Evolutionary conservation across 2,329 filamentous ascomycete species (phyloP), one percentile per base, ranked within the genome.

Genomic region (Calonectria hawksworthii): DNA sequence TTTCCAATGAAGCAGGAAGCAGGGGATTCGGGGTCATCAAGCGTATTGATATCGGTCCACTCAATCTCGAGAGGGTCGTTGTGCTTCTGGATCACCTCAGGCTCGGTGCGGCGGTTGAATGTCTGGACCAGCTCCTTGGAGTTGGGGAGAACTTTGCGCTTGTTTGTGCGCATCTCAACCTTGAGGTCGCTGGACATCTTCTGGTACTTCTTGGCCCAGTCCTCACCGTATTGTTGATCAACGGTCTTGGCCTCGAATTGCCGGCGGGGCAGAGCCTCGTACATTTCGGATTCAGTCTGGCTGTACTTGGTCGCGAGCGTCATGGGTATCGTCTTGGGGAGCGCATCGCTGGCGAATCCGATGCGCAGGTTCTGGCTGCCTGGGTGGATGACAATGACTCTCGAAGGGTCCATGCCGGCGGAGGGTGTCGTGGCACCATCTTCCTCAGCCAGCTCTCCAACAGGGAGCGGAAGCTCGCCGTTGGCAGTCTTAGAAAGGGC

Each of bases 321-420:
- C 94, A 98, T 98, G 7, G 97, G 96, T 51, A 99, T 92, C 1
- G 96, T 98, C 86, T 97, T 98, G 9, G 97, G 97, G 7, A 99
- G 88, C 8, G 96, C 96, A 86, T 99, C 97, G 81, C 95, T 98
- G n/a, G 96, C 96, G 74, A 99, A 92, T 0, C 97, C 97, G 80
- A 99, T 96, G 63, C 97, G 93, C 76, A 99, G 87, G 78, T 99
- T 99, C 85, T 99, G 96, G 83, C 96, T 99, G 36, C 97, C 97
- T 2, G 96, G 93, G 83, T 99, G 97, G 80, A 99, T 95, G 74
- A 99, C 94, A 82, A 99, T 96, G 75, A 98, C 94, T 84, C 96
- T 98, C 13, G 96, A 96, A 8, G 96, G 94, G 78, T 95, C 93
- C 65, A 92, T 88, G 54, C 92, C 92, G 80, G 93, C 90, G 18